A percentile compares a stretch with the other conserved stretches of the same genome.
Evolutionary conservation across 768 basidiomycete genomes (phyloP).

Genomic region (Obba rivulosa): DNA sequence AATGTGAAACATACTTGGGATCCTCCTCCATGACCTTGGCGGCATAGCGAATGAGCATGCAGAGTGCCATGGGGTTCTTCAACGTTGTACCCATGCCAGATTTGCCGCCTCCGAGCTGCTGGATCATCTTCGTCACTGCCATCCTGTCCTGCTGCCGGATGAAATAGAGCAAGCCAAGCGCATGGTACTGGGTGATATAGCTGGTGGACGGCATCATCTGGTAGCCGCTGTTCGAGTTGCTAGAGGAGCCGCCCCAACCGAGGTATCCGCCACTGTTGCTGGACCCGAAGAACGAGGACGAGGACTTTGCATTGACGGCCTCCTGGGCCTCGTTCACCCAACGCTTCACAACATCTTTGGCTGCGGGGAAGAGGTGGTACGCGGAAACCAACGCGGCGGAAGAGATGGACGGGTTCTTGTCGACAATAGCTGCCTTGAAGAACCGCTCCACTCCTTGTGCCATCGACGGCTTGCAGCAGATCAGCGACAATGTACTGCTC

Average conservation of each 20-base stretch:
- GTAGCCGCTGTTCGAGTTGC: conserved; percentile 46
- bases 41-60: conserved; percentile 97
- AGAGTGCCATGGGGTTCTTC: conserved; percentile 95
- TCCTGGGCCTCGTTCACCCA: conserved; percentile 99
- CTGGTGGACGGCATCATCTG: conserved; percentile 86
- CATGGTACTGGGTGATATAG: conserved; percentile 95
- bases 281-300: conserved; percentile 60
- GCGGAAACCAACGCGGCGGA: conserved; percentile 96
- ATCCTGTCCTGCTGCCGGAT: conserved; percentile 98
- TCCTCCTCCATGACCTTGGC: conserved; percentile 99
- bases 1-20: conserved; percentile 68
- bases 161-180: conserved; percentile 85
- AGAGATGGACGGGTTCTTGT: conserved; percentile 91
- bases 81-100: conserved; percentile 78
- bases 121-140: conserved; percentile 99
- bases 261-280: conserved; percentile 54
- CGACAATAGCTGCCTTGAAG: conserved; percentile 99
- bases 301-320: conserved; percentile 85
- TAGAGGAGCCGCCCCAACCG: conserved; percentile 60
- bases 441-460: conserved; percentile 97
- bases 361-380: conserved; percentile 90
- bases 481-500: neutral
- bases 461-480: conserved; percentile 78
- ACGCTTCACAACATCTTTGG: conserved; percentile 94
- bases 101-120: conserved; percentile 89